Evolutionary conservation across 805 yeast species (phyloP).

Genomic region (Teunomyces barrocoloradensis): DNA sequence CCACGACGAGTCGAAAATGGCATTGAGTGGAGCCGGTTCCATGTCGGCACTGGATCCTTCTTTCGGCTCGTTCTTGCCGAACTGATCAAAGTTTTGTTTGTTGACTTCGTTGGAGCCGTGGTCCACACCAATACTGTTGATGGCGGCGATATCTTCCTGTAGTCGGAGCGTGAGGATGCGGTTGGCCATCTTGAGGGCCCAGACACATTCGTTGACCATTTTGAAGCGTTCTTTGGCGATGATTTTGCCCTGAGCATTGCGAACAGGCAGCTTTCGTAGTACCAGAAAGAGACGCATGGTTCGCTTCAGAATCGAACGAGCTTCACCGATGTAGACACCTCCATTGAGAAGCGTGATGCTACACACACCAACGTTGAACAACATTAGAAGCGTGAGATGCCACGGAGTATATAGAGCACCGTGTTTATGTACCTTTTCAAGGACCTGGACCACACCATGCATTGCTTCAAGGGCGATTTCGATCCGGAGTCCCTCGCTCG

Average conservation of each 20-base stretch:
- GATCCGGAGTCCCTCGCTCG: slow-evolving; percentile 29
- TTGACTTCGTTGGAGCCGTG: slow-evolving; percentile 55
- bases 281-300: slow-evolving; percentile 21
- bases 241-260: slow-evolving; percentile 27
- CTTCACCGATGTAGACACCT: slow-evolving; percentile 30
- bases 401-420: slow-evolving; percentile 45
- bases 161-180: slow-evolving; percentile 48
- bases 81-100: slow-evolving; percentile 44
- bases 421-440: slow-evolving; percentile 26
- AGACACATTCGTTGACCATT: slow-evolving; percentile 61
- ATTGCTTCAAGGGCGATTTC: slow-evolving; percentile 30
- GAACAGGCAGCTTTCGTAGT: slow-evolving; percentile 30
- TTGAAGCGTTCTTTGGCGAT: slow-evolving; percentile 34
- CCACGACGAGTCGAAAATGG: not conserved
- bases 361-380: slow-evolving; percentile 45
- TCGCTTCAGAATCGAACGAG: slow-evolving; percentile 22
- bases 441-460: slow-evolving; percentile 26
- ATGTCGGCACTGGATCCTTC: slow-evolving; percentile 4
- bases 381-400: slow-evolving; percentile 46
- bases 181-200: slow-evolving; percentile 58
- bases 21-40: not conserved
- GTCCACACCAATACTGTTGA: slow-evolving; percentile 47
- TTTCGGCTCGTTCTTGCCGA: slow-evolving; percentile 29
- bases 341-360: slow-evolving; percentile 42
- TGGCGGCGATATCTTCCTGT: slow-evolving; percentile 34